Percentiles rank a stretch among this genome's conserved stretches.
Evolutionary conservation across 2,329 filamentous ascomycete genomes (phyloP).

Genomic region (Uncinocarpus reesii): DNA sequence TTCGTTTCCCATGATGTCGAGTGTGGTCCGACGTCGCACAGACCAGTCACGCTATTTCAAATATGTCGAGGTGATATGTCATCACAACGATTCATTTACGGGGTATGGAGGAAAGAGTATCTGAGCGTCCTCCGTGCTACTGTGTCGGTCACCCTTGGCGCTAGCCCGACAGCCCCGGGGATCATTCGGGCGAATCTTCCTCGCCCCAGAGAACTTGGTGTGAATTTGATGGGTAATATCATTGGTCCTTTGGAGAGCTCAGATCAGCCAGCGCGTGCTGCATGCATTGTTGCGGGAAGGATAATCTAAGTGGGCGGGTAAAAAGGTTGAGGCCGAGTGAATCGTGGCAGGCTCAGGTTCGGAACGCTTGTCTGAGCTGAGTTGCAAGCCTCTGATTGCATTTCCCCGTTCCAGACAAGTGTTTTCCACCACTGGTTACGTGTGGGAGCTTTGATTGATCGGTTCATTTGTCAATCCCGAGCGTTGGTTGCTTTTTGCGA

Average conservation of each 20-base stretch:
- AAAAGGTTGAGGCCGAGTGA: not conserved
- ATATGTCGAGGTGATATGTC: not conserved
- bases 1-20: not conserved
- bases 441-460: not conserved
- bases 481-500: conserved; percentile 2
- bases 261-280: not conserved
- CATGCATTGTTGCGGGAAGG: conserved; percentile 1
- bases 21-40: not conserved
- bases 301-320: not conserved
- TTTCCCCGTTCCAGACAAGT: not conserved
- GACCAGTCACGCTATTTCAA: not conserved
- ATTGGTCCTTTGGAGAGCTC: conserved; percentile 3
- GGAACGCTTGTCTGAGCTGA: conserved; percentile 2
- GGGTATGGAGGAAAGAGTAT: no score
- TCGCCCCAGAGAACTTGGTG: not conserved
- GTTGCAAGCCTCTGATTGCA: not conserved
- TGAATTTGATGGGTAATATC: conserved; percentile 1
- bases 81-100: no score
- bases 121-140: no score
- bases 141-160: not conserved
- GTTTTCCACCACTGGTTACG: no score
- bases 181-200: conserved; percentile 4
- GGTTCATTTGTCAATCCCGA: conserved; percentile 6
- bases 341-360: conserved; percentile 10
- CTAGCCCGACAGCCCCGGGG: conserved; percentile 1